These are phyloP conservation scores for Raphidocelis subcapitata DNA, from an alignment of 139 green algal species.

Conservation along the genomic window DNA sequence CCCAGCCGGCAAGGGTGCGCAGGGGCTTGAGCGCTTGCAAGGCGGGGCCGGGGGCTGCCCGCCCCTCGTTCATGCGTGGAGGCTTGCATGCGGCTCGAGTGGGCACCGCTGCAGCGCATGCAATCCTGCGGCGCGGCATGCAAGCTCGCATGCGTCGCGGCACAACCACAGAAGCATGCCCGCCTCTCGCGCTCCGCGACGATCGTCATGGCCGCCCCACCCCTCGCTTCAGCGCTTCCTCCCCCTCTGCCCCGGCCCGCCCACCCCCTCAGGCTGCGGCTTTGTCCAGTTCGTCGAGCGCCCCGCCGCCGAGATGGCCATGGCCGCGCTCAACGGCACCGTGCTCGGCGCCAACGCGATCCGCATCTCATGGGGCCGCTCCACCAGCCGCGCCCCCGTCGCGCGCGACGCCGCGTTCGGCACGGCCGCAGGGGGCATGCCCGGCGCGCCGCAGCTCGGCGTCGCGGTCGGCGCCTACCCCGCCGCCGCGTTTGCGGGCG, in stretches of 20 bases:
- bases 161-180: too few relatives aligned
- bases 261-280: slow-evolving; percentile 64
- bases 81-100: too few relatives aligned
- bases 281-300: slow-evolving; percentile 93
- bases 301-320: slow-evolving; percentile 65
- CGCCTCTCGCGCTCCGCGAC: too few relatives aligned
- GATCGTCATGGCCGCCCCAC: too few relatives aligned
- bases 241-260: too few relatives aligned
- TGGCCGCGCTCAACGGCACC: slow-evolving; percentile 70
- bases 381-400: slow-evolving; percentile 29
- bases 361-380: slow-evolving; percentile 60
- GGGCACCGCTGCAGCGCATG: too few relatives aligned
- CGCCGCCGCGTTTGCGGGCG: neutral
- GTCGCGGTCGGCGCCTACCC: slow-evolving; percentile 6
- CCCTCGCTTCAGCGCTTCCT: too few relatives aligned
- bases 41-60: too few relatives aligned
- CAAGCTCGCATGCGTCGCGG: too few relatives aligned
- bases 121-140: too few relatives aligned
- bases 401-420: neutral
- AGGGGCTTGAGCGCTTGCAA: too few relatives aligned
- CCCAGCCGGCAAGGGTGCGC: slow-evolving; percentile 77
- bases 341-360: slow-evolving; percentile 55
- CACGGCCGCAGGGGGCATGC: neutral
- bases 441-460: neutral
- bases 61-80: too few relatives aligned